Evolutionary conservation across 495 filamentous ascomycete species (phyloP).

Genomic region (Daldinia grandis): DNA sequence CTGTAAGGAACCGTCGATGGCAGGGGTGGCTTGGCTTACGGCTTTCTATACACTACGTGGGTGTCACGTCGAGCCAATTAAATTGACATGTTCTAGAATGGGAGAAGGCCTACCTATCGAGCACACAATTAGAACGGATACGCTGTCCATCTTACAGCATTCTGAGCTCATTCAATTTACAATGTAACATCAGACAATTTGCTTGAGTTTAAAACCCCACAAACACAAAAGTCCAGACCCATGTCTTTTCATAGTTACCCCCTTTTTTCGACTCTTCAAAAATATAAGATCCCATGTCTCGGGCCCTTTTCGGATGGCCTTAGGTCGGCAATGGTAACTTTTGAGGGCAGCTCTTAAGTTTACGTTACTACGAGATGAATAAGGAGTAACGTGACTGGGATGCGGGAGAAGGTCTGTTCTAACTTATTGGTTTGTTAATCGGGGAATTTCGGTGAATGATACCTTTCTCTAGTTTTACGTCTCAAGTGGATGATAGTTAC

Average conservation of each 20-base stretch:
- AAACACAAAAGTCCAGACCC: not conserved
- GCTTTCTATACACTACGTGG: not conserved
- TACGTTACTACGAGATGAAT: not conserved
- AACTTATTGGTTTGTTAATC: not conserved
- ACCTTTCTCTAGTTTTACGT: not conserved
- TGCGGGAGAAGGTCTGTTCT: not conserved
- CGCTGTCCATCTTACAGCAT: not conserved
- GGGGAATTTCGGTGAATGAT: not conserved
- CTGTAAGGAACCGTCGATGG: constrained; percentile 24
- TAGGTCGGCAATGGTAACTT: not conserved
- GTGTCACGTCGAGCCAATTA: constrained; percentile 16
- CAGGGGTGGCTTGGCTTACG: constrained; percentile 3
- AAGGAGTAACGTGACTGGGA: not conserved
- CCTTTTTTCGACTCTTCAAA: not conserved
- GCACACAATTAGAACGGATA: constrained; percentile 3
- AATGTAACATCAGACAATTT: constrained; percentile 21
- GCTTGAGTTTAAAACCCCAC: not conserved
- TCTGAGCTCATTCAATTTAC: constrained; percentile 7
- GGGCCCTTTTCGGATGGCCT: not conserved
- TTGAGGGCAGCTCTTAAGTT: not conserved
- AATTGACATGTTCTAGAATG: not conserved
- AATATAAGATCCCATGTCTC: not conserved
- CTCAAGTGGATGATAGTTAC: not conserved
- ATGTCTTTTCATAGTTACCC: not conserved
- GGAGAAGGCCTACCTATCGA: not conserved